phyloP scores from a whole-genome alignment of 2,329 filamentous ascomycete genomes.

The Arthrobotrys sphaeroides region DNA sequence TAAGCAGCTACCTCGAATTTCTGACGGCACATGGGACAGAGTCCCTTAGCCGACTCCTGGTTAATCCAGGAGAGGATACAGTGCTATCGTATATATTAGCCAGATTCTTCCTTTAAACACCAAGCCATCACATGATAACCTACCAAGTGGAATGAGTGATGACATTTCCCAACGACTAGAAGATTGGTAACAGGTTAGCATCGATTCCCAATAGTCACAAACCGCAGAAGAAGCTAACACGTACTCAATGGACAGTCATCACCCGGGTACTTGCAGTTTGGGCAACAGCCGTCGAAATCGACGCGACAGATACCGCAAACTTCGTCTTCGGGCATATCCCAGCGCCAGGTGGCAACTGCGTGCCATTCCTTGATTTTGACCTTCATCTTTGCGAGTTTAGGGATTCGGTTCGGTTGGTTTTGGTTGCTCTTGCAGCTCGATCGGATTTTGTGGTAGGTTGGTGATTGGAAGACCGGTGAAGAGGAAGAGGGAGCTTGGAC shows the following conservation, averaged over 20 bases:
- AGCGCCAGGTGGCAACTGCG: conserved; percentile 94
- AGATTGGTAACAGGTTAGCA: conserved; percentile 29
- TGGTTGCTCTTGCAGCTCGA: neutral
- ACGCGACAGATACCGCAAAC: conserved; percentile 98
- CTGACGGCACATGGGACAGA: conserved; percentile 98
- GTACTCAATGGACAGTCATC: conserved; percentile 91
- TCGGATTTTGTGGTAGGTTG: neutral
- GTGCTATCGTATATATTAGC: conserved; percentile 69
- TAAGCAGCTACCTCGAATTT: conserved; percentile 61
- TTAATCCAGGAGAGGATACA: conserved; percentile 97
- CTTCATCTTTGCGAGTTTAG: conserved; percentile 73
- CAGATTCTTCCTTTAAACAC: neutral
- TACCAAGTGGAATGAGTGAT: conserved; percentile 98
- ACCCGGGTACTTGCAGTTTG: conserved; percentile 96
- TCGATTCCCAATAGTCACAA: neutral
- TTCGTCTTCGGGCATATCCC: conserved; percentile 97
- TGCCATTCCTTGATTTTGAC: conserved; percentile 94
- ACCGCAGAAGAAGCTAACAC: conserved; percentile 60
- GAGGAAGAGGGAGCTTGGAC: neutral
- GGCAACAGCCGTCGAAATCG: conserved; percentile 96
- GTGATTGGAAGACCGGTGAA: neutral
- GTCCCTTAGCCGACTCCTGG: conserved; percentile 88
- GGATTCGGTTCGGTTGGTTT: neutral
- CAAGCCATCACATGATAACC: neutral
- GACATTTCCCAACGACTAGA: conserved; percentile 92